phyloP scores from a whole-genome alignment of 2,329 filamentous ascomycete species.

The Fusarium sp. region DNA sequence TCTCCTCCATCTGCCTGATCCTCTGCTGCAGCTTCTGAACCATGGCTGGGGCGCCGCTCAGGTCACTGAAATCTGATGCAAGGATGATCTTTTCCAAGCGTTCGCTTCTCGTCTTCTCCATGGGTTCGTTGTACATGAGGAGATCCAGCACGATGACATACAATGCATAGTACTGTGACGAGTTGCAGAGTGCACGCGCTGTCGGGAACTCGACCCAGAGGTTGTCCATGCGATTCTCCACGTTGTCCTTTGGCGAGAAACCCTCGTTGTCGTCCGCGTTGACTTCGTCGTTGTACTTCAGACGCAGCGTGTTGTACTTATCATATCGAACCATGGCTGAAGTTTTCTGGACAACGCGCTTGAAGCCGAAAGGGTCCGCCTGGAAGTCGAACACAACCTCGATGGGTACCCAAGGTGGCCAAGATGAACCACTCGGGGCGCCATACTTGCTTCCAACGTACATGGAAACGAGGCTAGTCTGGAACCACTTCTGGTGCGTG shows the following conservation, averaged over 20 bases:
- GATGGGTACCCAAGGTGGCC: constrained; percentile 98
- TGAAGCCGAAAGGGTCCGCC: constrained; percentile 95
- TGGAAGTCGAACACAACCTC: constrained; percentile 99
- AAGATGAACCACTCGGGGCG: constrained; percentile 83
- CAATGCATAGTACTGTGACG: constrained; percentile 95
- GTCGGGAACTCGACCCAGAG: constrained; percentile 97
- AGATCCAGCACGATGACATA: constrained; percentile 98
- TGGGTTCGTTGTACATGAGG: constrained; percentile 93
- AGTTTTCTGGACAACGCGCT: constrained; percentile 95
- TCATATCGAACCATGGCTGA: constrained; percentile 95
- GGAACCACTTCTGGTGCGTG: constrained; percentile 91
- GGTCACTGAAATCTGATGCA: constrained; percentile 96
- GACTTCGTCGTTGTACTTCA: constrained; percentile 97
- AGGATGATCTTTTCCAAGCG: constrained; percentile 98
- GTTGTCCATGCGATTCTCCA: constrained; percentile 90
- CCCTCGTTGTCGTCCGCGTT: constrained; percentile 69
- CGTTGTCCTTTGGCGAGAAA: constrained; percentile 62
- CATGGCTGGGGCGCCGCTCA: constrained; percentile 93
- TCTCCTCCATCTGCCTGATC: constrained; percentile 93
- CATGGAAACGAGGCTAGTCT: constrained; percentile 85
- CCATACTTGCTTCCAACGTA: constrained; percentile 97
- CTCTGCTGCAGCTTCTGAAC: constrained; percentile 91
- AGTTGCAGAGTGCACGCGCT: constrained; percentile 94
- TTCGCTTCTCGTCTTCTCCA: constrained; percentile 97
- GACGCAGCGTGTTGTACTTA: constrained; percentile 95